A percentile compares a stretch with the other conserved stretches of the same genome.
Conservation (phyloP, 768 basidiomycete genomes). For the Serendipita sp. region DNA sequence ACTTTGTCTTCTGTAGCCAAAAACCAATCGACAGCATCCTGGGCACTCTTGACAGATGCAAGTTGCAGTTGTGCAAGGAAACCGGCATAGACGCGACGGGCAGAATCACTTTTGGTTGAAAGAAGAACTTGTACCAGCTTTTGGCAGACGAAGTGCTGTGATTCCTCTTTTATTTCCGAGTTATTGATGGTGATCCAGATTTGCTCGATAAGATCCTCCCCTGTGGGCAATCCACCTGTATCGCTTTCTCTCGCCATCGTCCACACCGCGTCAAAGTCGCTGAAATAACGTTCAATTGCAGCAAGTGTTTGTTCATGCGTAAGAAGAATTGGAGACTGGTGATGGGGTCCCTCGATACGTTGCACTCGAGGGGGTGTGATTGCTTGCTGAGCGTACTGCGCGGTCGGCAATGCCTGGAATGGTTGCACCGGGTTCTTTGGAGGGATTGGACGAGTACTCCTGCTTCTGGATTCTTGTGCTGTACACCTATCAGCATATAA, state of each 20-base stretch:
- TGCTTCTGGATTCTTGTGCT: constrained; percentile 2
- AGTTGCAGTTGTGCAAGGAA: constrained; percentile 80
- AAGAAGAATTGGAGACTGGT: not conserved
- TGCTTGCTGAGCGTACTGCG: not conserved
- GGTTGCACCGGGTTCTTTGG: not conserved
- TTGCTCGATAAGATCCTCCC: constrained; percentile 2
- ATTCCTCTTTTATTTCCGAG: constrained; percentile 40
- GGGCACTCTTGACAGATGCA: constrained; percentile 79
- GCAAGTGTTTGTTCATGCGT: not conserved
- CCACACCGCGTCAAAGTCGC: constrained; percentile 4
- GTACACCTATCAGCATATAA: not conserved
- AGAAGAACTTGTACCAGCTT: constrained; percentile 69
- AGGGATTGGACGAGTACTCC: not conserved
- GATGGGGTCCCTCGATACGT: not conserved
- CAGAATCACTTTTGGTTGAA: constrained; percentile 64
- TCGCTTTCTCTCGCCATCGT: not conserved
- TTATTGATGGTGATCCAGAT: constrained; percentile 5
- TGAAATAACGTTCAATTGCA: constrained; percentile 2
- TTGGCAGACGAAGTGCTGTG: constrained; percentile 70
- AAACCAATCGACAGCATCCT: constrained; percentile 94
- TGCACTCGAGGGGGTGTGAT: not conserved
- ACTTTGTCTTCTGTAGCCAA: constrained; percentile 94
- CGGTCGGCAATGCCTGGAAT: not conserved
- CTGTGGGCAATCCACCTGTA: not conserved
- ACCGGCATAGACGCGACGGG: constrained; percentile 80